These are phyloP conservation scores for Aspergillus sp. DNA, from an alignment of 2,329 filamentous ascomycete genomes.

Conservation along the genomic window DNA sequence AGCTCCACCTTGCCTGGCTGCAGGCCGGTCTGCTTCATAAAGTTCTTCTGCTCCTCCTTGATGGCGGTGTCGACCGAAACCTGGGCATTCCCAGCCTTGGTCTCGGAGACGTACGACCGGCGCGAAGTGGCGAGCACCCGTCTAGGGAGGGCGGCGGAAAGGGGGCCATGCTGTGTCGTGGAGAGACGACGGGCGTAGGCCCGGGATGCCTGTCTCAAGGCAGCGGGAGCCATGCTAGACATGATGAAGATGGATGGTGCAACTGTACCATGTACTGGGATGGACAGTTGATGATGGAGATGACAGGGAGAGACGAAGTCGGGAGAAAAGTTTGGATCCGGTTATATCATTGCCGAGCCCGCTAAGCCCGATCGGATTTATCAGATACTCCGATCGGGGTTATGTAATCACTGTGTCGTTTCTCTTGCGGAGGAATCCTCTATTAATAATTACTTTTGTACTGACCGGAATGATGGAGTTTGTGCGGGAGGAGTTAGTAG, in stretches of 20 bases:
- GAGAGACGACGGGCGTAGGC: constrained; percentile 53
- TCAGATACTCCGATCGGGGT: constrained; percentile 19
- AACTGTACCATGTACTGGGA: constrained; percentile 21
- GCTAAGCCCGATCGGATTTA: constrained; percentile 26
- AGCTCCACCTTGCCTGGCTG: constrained; percentile 58
- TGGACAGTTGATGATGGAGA: constrained; percentile 20
- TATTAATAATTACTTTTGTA: no score
- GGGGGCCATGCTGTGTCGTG: constrained; percentile 35
- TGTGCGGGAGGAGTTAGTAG: no score
- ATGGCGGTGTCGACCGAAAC: constrained; percentile 81
- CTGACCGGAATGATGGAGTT: no score
- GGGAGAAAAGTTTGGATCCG: constrained; percentile 24
- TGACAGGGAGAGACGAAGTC: constrained; percentile 3
- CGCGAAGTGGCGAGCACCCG: constrained; percentile 41
- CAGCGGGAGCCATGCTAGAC: constrained; percentile 65
- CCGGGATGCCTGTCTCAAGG: constrained; percentile 72
- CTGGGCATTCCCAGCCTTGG: constrained; percentile 67
- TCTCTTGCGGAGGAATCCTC: neutral
- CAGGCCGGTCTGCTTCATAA: constrained; percentile 59
- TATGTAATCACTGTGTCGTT: neutral
- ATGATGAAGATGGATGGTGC: constrained; percentile 43
- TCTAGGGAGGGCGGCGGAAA: constrained; percentile 40
- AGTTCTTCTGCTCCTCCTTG: constrained; percentile 80
- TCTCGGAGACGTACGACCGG: constrained; percentile 80
- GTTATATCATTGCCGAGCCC: constrained; percentile 27